These are phyloP conservation scores for Fusarium chlamydosporum DNA, from an alignment of 2,329 filamentous ascomycete genomes.

Conservation along the genomic window DNA sequence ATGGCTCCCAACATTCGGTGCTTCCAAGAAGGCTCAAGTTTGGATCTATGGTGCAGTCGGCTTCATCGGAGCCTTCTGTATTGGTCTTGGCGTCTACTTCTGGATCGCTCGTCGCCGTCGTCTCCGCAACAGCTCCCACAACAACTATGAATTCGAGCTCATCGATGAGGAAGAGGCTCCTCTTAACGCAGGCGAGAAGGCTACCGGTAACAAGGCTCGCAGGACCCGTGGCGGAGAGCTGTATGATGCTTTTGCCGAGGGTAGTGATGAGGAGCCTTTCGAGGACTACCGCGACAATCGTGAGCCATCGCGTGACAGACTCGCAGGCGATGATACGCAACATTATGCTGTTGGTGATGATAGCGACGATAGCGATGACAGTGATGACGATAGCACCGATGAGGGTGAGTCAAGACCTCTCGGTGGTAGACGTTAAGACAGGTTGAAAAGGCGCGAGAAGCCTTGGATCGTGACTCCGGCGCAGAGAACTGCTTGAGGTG, in stretches of 20 bases:
- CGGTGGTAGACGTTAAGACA: constrained; percentile 36
- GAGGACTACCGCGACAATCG: constrained; percentile 61
- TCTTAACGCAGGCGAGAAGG: constrained; percentile 64
- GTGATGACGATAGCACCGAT: constrained; percentile 59
- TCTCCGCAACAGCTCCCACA: constrained; percentile 79
- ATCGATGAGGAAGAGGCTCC: constrained; percentile 84
- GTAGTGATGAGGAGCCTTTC: constrained; percentile 75
- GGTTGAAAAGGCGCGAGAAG: not conserved
- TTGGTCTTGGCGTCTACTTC: constrained; percentile 84
- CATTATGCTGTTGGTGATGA: constrained; percentile 68
- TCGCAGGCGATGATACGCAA: constrained; percentile 56
- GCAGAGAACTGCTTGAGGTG: constrained; percentile 5
- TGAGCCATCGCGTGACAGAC: constrained; percentile 54
- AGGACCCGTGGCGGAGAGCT: constrained; percentile 84
- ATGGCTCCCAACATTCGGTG: constrained; percentile 91
- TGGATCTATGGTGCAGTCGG: constrained; percentile 93
- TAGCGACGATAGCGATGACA: constrained; percentile 60
- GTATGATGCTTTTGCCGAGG: constrained; percentile 97
- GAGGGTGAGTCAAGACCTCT: constrained; percentile 49
- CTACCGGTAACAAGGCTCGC: constrained; percentile 60
- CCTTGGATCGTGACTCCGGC: constrained; percentile 11
- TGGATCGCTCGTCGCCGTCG: constrained; percentile 83
- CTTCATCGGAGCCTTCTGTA: constrained; percentile 89
- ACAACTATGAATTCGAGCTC: constrained; percentile 95
- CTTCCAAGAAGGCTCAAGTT: constrained; percentile 86